Evolutionary conservation across 176 grass and related monocot species (phyloP).

Genomic region (Paspalum vaginatum): DNA sequence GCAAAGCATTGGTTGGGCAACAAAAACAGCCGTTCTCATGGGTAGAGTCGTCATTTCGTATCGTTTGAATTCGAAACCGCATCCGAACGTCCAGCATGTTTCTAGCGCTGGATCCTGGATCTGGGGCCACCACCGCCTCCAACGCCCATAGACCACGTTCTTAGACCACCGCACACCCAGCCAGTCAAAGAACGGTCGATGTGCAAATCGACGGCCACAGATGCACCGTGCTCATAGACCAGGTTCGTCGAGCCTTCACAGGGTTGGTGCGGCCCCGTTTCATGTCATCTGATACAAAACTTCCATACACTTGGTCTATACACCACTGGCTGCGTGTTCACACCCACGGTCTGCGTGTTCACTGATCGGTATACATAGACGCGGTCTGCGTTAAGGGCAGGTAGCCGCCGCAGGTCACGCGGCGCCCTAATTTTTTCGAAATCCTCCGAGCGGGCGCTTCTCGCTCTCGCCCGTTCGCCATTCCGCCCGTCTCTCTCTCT

Average conservation of each 20-base stretch:
- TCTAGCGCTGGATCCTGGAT: background rate
- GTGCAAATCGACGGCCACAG: background rate
- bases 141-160: background rate
- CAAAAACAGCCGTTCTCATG: background rate
- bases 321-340: background rate
- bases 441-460: slow-evolving; percentile 48
- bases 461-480: slow-evolving; percentile 35
- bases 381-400: background rate
- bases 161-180: background rate
- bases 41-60: slow-evolving; percentile 31
- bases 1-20: background rate
- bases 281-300: background rate
- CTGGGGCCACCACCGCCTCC: slow-evolving; percentile 28
- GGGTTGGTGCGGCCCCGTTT: background rate
- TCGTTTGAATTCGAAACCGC: slow-evolving; percentile 58
- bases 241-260: background rate
- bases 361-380: background rate
- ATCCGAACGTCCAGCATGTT: background rate
- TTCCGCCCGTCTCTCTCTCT: background rate
- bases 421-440: slow-evolving; percentile 59
- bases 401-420: slow-evolving; percentile 20
- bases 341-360: no score
- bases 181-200: background rate
- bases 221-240: background rate
- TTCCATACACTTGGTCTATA: background rate